Percentiles rank a stretch among this genome's conserved stretches.
Evolutionary conservation across 306 rosid genomes (phyloP).

Genomic region (Vigna trinervia): DNA sequence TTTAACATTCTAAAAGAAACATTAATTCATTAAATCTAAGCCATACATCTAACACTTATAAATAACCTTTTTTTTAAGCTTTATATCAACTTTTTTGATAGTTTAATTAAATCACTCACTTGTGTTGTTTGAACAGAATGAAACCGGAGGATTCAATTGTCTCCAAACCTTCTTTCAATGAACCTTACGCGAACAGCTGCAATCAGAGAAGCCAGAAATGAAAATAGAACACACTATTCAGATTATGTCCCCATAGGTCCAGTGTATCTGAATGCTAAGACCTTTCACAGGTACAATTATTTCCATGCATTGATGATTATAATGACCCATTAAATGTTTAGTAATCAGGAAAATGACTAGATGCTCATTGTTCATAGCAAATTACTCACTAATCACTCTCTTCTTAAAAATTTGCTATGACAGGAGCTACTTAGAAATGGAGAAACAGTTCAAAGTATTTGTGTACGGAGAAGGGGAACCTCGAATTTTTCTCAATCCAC

Average conservation of each 20-base stretch:
- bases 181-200: slow-evolving; percentile 51
- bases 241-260: slow-evolving; percentile 78
- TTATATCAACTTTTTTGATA: no score
- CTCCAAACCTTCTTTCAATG: slow-evolving; percentile 22
- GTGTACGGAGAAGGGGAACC: slow-evolving; percentile 89
- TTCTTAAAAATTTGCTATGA: neutral
- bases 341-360: neutral
- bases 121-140: no score
- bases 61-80: no score
- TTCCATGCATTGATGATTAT: neutral
- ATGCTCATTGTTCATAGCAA: neutral
- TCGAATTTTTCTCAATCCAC: slow-evolving; percentile 84
- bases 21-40: no score
- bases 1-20: no score
- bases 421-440: slow-evolving; percentile 96
- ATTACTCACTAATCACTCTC: neutral
- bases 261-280: slow-evolving; percentile 77
- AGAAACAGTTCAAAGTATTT: slow-evolving; percentile 73
- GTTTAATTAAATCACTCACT: no score
- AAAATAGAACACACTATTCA: slow-evolving; percentile 58
- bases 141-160: neutral
- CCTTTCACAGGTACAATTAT: slow-evolving; percentile 72
- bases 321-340: neutral
- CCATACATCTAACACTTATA: no score
- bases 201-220: slow-evolving; percentile 64